These are phyloP conservation scores for Penicillium mononematosum DNA, from an alignment of 495 filamentous ascomycete species.

Conservation along the genomic window DNA sequence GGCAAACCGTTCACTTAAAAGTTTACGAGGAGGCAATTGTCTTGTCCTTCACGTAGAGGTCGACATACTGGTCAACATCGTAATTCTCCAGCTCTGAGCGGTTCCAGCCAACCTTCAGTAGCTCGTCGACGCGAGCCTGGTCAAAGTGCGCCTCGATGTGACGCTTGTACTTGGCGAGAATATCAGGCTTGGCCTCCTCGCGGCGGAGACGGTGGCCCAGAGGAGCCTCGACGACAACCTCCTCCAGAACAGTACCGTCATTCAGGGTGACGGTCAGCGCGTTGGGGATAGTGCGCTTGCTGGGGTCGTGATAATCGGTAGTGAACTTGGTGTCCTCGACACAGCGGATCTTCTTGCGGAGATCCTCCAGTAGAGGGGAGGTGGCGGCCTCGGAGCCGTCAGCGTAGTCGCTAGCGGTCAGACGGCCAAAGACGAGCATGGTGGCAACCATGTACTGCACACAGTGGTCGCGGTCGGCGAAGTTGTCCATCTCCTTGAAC, in stretches of 20 bases:
- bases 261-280: constrained; percentile 89
- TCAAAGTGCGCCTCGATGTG: constrained; percentile 83
- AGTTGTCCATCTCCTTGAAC: constrained; percentile 99
- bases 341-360: constrained; percentile 88
- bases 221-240: constrained; percentile 92
- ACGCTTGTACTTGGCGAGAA: constrained; percentile 89
- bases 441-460: constrained; percentile 98
- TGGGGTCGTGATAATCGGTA: constrained; percentile 86
- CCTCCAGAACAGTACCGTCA: constrained; percentile 89
- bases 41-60: constrained; percentile 80
- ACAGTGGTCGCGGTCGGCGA: constrained; percentile 98
- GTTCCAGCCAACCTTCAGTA: constrained; percentile 74
- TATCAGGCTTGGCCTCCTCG: constrained; percentile 96
- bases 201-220: constrained; percentile 88
- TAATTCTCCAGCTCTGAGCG: constrained; percentile 70
- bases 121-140: constrained; percentile 69
- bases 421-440: constrained; percentile 90
- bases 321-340: constrained; percentile 96
- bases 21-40: constrained; percentile 39
- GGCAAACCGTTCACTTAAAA: neutral
- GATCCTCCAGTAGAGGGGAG: constrained; percentile 80
- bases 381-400: constrained; percentile 90
- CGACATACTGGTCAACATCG: constrained; percentile 89
- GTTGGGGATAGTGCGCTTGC: constrained; percentile 93
- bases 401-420: constrained; percentile 87